Evolutionary conservation across 768 basidiomycete species (phyloP), one percentile per base, ranked within the genome.

Genomic region (Candolleomyces eurysporus): DNA sequence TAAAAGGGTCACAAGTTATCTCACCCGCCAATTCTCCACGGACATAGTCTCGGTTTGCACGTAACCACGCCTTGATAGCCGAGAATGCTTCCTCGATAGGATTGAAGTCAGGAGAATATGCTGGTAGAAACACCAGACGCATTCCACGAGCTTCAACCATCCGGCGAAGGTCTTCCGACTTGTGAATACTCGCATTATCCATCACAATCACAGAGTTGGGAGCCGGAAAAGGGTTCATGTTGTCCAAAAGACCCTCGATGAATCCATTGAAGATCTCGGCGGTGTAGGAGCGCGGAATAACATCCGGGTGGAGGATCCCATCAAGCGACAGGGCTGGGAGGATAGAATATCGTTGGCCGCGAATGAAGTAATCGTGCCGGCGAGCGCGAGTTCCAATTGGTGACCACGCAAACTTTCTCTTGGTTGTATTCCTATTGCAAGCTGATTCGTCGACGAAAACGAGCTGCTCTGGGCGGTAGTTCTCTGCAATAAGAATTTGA

Each of bases 151-250:
- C 49, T 22, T 30, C 65, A 48, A 66, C 58, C 53, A 73, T 65
- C n/a, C 63, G 61, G 14, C 59, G 32, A 3, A 71, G 60, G 10
- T 51, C 62, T 0, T 57, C 51, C 5, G 63, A 57, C 31, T 76
- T 69, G 53, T 77, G 76, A 21, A 76, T 76, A 13, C 57, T 57
- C 46, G 69, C 71, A 61, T 76, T 77, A 57, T 77, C 72, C 63
- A 73, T 69, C 9, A 77, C 64, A 55, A 77, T 61, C 11, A 77
- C 73, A 8, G 68, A 73, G 36, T 70, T 68, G 4, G 64, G 61
- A 0, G 36, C 57, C 6, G 72, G 71, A 40, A 52, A 76, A 7
- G 69, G 72, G 48, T 75, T 67, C 73, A 76, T 75, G 17, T 61
- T 52, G 32, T 70, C 70, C 11, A 73, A 61, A 3, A 75, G 49